These are phyloP conservation scores for Tolypocladium ophioglossoides DNA, from an alignment of 2,329 filamentous ascomycete species.

Conservation along the genomic window DNA sequence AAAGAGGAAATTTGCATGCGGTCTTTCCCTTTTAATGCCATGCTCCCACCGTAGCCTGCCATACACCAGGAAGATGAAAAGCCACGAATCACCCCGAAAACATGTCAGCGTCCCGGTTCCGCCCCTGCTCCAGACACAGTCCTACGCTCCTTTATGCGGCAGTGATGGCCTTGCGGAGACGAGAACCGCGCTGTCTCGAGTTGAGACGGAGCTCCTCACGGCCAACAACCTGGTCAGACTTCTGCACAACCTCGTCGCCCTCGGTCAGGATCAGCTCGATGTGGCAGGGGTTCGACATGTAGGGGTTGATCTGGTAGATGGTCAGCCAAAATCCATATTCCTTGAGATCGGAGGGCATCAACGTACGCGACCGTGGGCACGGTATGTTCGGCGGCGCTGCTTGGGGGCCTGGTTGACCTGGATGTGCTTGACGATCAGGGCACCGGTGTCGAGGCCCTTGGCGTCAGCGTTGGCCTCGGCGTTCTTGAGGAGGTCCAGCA, in stretches of 20 bases:
- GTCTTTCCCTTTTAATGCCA: conserved; percentile 26
- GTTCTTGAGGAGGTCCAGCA: conserved; percentile 94
- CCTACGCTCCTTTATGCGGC: conserved; percentile 39
- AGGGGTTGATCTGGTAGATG: conserved; percentile 81
- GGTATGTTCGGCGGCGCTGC: conserved; percentile 98
- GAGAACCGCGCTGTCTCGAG: conserved; percentile 83
- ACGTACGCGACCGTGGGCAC: conserved; percentile 99
- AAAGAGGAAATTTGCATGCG: conserved; percentile 20
- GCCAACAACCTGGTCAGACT: conserved; percentile 72
- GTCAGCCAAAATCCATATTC: background rate
- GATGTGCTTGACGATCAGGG: conserved; percentile 99
- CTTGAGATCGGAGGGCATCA: conserved; percentile 4
- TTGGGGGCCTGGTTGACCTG: conserved; percentile 99
- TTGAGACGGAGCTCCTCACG: conserved; percentile 60
- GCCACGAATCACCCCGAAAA: conserved; percentile 19
- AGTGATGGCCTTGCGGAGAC: conserved; percentile 53
- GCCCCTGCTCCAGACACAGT: conserved; percentile 1
- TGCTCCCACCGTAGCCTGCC: conserved; percentile 26
- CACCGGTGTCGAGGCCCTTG: conserved; percentile 94
- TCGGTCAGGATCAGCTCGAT: conserved; percentile 99
- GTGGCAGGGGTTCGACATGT: conserved; percentile 99
- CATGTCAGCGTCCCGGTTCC: conserved; percentile 4
- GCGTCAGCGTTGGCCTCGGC: conserved; percentile 94
- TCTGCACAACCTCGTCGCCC: conserved; percentile 90
- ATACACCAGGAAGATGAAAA: conserved; percentile 28